These are phyloP conservation scores for grape (Vitis vinifera) DNA, from an alignment of 164 flowering plant species.

Conservation along the genomic window ASM3070453v1 NC_081811.1:7215501-7216000, in stretches of 20 bases:
- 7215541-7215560: constrained; percentile 12
- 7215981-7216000: too few species aligned
- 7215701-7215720: constrained; percentile 11
- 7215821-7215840: too few species aligned
- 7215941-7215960: too few species aligned
- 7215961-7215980: too few species aligned
- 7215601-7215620: constrained; percentile 3
- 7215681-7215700: constrained; percentile 11
- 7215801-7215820: too few species aligned
- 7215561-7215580: constrained; percentile 6
- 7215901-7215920: neutral
- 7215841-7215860: too few species aligned
- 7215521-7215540: neutral
- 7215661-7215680: constrained; percentile 25
- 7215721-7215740: constrained; percentile 15
- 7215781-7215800: too few species aligned
- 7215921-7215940: neutral
- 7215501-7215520: neutral
- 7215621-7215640: constrained; percentile 11
- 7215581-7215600: constrained; percentile 22
- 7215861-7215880: too few species aligned
- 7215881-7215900: too few species aligned
- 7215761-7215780: too few species aligned
- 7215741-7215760: too few species aligned
- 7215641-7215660: constrained; percentile 6